Evolutionary conservation across 2,329 filamentous ascomycete genomes (phyloP), one percentile per base, ranked within the genome.

Genomic region (Fusarium sp.): DNA sequence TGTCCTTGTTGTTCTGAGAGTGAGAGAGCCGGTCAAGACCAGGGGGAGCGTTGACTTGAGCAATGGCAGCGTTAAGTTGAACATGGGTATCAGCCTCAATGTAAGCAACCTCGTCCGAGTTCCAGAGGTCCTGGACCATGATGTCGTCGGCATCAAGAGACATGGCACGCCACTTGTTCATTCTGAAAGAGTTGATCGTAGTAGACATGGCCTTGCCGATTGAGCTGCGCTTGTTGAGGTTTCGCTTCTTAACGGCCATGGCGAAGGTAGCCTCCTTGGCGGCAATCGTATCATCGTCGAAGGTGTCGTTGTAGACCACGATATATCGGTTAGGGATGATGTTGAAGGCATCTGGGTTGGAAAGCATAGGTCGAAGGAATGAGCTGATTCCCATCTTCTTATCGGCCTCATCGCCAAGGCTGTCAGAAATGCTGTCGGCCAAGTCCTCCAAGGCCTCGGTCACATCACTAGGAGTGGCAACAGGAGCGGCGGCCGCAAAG

Each of bases 261-360:
- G 80, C 82, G 73, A 89, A 82, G 57, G 78, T 80, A 33, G 80
- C 77, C 73, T 87, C 79, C 76, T 88, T 85, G 49, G 82, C 79
- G 38, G 80, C 77, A 71, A 90, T 84, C 38, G 80, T 79, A 17
- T 82, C 82, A 22, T 84, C 79, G 65, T 79, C 80, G 69, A 83
- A 84, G 57, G 83, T 84, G 67, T 81, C 81, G 76, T 90, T 88
- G 81, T 89, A 91, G 60, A 91, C 88, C 56, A 91, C 88, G 65
- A 91, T 90, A 78, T 89, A 91, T 49, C 83, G 81, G 79, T 87
- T 84, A 36, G 85, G 79, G 47, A 90, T 84, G 61, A 85, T 77
- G 71, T 88, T 80, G 11, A 69, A 69, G 56, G 82, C 83, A 33
- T 82, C 77, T 4, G 82, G 76, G 74, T 89, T 90, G 72, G 79